Evolutionary conservation across 73 alveolate genomes (phyloP).

Genomic region (Uronychia setigera): DNA sequence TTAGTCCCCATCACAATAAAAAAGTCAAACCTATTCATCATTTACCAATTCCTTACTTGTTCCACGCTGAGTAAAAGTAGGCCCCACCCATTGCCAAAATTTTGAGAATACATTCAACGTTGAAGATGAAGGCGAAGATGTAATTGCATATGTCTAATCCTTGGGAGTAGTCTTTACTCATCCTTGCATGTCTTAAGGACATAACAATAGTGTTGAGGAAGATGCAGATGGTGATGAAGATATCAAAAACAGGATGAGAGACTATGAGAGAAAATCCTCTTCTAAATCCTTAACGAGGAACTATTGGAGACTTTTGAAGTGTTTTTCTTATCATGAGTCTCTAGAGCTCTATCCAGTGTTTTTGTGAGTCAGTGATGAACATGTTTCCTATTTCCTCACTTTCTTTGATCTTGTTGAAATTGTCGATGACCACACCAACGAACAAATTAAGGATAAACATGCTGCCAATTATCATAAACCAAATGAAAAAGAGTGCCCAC

Average conservation of each 20-base stretch:
- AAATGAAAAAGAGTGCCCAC: conserved; percentile 1
- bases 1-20: conserved; percentile 62
- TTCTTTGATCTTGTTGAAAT: conserved; percentile 55
- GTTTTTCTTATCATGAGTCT: conserved; percentile 15
- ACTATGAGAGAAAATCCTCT: background rate
- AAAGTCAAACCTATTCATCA: conserved; percentile 73
- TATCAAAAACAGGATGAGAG: conserved; percentile 10
- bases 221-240: conserved; percentile 12
- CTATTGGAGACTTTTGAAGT: background rate
- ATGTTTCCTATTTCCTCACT: conserved; percentile 26
- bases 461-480: conserved; percentile 42
- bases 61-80: conserved; percentile 32
- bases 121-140: conserved; percentile 24
- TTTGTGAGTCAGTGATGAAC: conserved; percentile 17
- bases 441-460: conserved; percentile 42
- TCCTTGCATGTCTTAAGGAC: conserved; percentile 35
- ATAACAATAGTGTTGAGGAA: conserved; percentile 14
- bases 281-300: conserved; percentile 14
- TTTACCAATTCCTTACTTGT: too few relatives aligned
- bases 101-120: conserved; percentile 31
- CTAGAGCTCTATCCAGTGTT: conserved; percentile 53
- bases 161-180: background rate
- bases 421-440: conserved; percentile 55
- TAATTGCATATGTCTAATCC: conserved; percentile 7
- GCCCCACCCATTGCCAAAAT: conserved; percentile 20